Percentiles rank a stretch among this genome's conserved stretches.
Evolutionary conservation across 2,329 filamentous ascomycete genomes (phyloP).

Genomic region (Fusarium zealandicum): DNA sequence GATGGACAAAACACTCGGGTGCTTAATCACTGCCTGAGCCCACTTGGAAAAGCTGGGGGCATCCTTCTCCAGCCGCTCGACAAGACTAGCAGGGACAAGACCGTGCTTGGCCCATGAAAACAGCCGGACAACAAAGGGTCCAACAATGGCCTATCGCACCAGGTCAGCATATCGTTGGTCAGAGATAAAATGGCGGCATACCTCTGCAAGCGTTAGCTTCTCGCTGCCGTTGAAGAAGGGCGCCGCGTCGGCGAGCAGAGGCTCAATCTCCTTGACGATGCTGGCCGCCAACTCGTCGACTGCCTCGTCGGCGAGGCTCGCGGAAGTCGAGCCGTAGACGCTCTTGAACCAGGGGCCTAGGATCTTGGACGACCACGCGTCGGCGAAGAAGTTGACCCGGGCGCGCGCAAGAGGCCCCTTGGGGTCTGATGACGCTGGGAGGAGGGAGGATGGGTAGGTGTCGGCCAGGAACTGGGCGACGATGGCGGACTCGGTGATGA

Average conservation of each 20-base stretch:
- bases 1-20: slow-evolving; percentile 71
- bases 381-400: slow-evolving; percentile 74
- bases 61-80: slow-evolving; percentile 55
- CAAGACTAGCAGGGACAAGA: slow-evolving; percentile 59
- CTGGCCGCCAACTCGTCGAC: slow-evolving; percentile 60
- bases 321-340: slow-evolving; percentile 53
- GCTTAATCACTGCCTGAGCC: slow-evolving; percentile 64
- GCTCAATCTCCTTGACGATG: slow-evolving; percentile 76
- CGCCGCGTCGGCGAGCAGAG: slow-evolving; percentile 62
- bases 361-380: slow-evolving; percentile 72
- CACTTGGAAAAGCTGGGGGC: slow-evolving; percentile 74
- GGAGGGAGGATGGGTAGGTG: slow-evolving; percentile 70
- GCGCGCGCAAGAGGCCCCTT: slow-evolving; percentile 69
- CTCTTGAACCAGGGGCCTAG: slow-evolving; percentile 55
- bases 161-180: no score
- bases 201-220: slow-evolving; percentile 76
- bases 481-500: slow-evolving; percentile 76
- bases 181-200: slow-evolving; percentile 41
- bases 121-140: slow-evolving; percentile 71
- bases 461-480: slow-evolving; percentile 77
- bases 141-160: slow-evolving; percentile 61
- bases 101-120: slow-evolving; percentile 61
- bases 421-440: slow-evolving; percentile 61
- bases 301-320: slow-evolving; percentile 58
- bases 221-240: slow-evolving; percentile 72